phyloP scores from a whole-genome alignment of 2,329 filamentous ascomycete genomes.

The Aspergillus nomiae region DNA sequence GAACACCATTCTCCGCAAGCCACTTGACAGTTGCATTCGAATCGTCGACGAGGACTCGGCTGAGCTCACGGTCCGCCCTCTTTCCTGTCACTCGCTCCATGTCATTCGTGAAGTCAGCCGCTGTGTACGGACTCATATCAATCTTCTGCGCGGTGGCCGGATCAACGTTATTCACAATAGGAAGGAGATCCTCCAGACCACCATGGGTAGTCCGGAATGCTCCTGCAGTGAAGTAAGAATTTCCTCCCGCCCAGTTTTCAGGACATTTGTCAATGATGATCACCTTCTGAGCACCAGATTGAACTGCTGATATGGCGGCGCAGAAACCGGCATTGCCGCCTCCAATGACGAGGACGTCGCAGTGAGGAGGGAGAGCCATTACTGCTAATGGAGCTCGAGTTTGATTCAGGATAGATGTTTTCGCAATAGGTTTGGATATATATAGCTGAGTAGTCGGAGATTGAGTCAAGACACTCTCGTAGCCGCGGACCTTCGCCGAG shows the following conservation, averaged over 20 bases:
- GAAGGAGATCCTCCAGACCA: conserved; percentile 60
- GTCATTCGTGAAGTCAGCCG: conserved; percentile 57
- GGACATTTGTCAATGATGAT: conserved; percentile 64
- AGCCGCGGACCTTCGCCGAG: not conserved
- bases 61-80: conserved; percentile 54
- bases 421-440: not conserved
- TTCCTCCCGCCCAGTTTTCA: conserved; percentile 62
- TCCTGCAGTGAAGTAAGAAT: conserved; percentile 67
- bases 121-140: conserved; percentile 61
- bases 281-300: conserved; percentile 41
- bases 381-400: not conserved
- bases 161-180: conserved; percentile 63
- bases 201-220: conserved; percentile 61
- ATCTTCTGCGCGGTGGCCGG: conserved; percentile 51
- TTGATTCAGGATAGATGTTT: not conserved
- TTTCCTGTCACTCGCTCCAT: conserved; percentile 59
- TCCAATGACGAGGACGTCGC: conserved; percentile 57
- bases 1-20: conserved; percentile 57
- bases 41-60: conserved; percentile 53
- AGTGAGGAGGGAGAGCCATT: conserved; percentile 18
- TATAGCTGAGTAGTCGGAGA: not conserved
- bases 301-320: conserved; percentile 59
- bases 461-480: not conserved
- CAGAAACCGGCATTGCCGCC: conserved; percentile 67
- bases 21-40: conserved; percentile 57